Base-by-base conservation (phyloP, 2,329 filamentous ascomycete genomes). In the Fusarium irregulare region DNA sequence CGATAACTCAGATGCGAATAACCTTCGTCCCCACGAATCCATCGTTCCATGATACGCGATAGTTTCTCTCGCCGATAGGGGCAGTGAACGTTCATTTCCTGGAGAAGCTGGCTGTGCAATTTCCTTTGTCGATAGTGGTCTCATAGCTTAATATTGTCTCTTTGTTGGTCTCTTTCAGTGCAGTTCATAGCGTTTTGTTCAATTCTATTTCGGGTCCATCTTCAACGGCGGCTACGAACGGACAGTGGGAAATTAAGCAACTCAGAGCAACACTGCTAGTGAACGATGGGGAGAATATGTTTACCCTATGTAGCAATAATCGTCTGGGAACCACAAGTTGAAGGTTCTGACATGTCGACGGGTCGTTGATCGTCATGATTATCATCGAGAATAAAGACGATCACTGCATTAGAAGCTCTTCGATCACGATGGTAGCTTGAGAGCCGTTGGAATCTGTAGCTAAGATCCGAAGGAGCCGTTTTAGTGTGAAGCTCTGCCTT, bases 181-280 rank as follows among this genome's bases (percentile, higher is more conserved):
- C 41, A 47, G 9, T 56, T 27, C n/a, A 37, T 45, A 55, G 51
- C 45, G 54, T 18, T 56, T 53, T 56, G 50, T 53, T 64, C 55
- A 46, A 64, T 70, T 68, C 64, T 70, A 70, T 70, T 70, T 60
- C 57, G 67, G 64, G 16, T 37, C 12, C 23, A 6, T 30, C 40
- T 41, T 34, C 49, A 42, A 45, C 40, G 41, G 37, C 42, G 40
- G 23, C 32, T 27, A 48, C 54, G 50, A 37, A 45, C 21, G 47
- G 34, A 45, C 21, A 47, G 28, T 44, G 20, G 50, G 54, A 71
- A 30, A 68, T 68, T 55, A 56, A 23, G 34, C 12, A 23, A 21
- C 18, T 14, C 48, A 30, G 49, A 21, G 46, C 14, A 21, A 18
- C 18, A 9, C 46, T 65, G 41, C 47, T 60, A 46, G 65, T 56